Evolutionary conservation across 2,329 filamentous ascomycete genomes (phyloP), one percentile per base, ranked within the genome.

Genomic region (Ophiocordyceps polyrhachis-furcata): DNA sequence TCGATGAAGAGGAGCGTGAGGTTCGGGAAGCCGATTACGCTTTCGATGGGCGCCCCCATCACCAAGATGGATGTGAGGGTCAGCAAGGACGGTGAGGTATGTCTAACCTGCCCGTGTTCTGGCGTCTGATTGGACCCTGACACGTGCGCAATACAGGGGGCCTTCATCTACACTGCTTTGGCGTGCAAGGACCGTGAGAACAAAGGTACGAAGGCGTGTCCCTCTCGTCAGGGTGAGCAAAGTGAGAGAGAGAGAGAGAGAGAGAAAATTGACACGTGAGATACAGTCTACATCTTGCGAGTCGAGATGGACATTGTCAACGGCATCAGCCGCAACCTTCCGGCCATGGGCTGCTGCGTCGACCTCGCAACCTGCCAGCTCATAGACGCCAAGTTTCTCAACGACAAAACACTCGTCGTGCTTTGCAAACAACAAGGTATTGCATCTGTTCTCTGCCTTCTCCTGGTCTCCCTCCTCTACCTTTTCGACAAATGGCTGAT

Each of bases 1-100:
- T 74, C 79, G 7, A 73, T 86, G 61, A 70, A 75, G 53, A 66
- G 79, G 45, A 80, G 76, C 46, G 79, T 87, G 12, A 65, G 79
- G 5, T 79, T 85, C 52, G 79, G 79, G 4, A 68, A 69, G 29
- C 62, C 71, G 4, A 63, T 69, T 4, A 65, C 60, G 43, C 52
- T 78, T 5, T 60, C 63, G 2, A 47, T 72, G 11, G 63, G 62
- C 0, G 53, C 55, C 49, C 72, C 55, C 50, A 65, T 63, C 52
- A 73, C 52, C 55, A 73, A 56, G 47, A 59, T 73, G 44, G 79
- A 83, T 55, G 62, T 80, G 49, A 67, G 65, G 19, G 76, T 85
- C 69, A 68, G 60, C 46, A 56, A 54, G 40, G 47, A 45, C 6
- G 46, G 46, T 23, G 50, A 54, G 21, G 69, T 67, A 55, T 49